Base-by-base conservation (phyloP, 1,284 basidiomycete species). In the Wolfiporia cocos region DNA sequence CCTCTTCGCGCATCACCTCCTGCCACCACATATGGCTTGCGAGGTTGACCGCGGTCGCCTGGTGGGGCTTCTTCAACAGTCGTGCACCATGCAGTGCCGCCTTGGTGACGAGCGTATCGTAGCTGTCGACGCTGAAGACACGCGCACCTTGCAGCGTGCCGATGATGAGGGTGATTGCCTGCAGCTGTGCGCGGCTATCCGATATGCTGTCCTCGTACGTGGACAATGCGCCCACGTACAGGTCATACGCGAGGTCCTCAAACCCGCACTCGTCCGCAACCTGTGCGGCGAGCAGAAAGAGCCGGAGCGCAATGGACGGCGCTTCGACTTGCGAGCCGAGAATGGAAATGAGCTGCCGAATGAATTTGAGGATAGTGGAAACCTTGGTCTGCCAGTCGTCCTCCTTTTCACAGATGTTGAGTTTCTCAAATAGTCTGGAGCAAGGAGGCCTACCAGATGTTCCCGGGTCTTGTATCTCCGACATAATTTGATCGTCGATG, bases 11-110 rank as follows among this genome's bases (percentile, higher is more conserved):
- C 0, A 65, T 59, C 11, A 72, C 73, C 49, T 87, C 85, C 61
- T 97, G 93, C 92, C 92, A 97, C 92, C 92, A 96, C 57, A 96
- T 68, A 67, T 97, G 93, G 61, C 91, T 94, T 2, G 93, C 93
- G 31, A 93, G 73, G 39, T 88, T 82, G n/a, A 97, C 92, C 3
- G 92, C 93, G 5, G 81, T 90, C 12, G 92, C 87, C 65, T 97
- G 93, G 64, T 96, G 93, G 20, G 91, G 89, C 72, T 97, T 96
- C 76, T 97, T 97, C 59, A 97, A 63, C 50, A 96, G 63, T 65
- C 94, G 93, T 34, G 92, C 89, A 4, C 90, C 92, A 61, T 97
- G 93, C 52, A 96, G 67, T 7, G 93, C 92, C 18, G 92, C 93
- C 66, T 97, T 97, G 26, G 93, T 95, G 56, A 96, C 92, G 49